Evolutionary conservation across 2,329 filamentous ascomycete genomes (phyloP).

Genomic region (Aspergillus novofumigatus): DNA sequence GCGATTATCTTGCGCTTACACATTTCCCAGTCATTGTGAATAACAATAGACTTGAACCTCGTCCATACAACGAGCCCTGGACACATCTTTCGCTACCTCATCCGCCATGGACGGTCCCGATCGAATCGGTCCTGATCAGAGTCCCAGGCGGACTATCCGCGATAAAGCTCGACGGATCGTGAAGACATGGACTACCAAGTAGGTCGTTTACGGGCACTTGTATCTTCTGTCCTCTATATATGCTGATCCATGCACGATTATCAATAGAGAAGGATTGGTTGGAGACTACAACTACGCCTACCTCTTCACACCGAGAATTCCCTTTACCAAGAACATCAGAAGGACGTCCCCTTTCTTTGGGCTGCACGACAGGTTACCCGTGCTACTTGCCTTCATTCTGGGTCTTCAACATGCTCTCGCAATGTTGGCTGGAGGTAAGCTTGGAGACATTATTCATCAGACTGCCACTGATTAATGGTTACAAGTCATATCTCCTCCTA

Average conservation of each 20-base stretch:
- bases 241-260: neutral
- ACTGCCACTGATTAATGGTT: slow-evolving; percentile 9
- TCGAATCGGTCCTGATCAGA: slow-evolving; percentile 40
- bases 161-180: slow-evolving; percentile 33
- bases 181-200: slow-evolving; percentile 42
- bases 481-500: slow-evolving; percentile 57
- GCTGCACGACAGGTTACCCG: slow-evolving; percentile 63
- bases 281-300: slow-evolving; percentile 88
- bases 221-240: neutral
- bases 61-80: neutral
- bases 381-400: slow-evolving; percentile 61
- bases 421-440: slow-evolving; percentile 54
- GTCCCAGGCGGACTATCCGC: slow-evolving; percentile 33
- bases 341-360: slow-evolving; percentile 66
- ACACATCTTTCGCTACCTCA: neutral
- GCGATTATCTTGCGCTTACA: neutral
- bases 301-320: slow-evolving; percentile 75
- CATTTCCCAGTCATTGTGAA: neutral
- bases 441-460: neutral
- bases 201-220: slow-evolving; percentile 4
- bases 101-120: slow-evolving; percentile 37
- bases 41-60: neutral
- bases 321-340: slow-evolving; percentile 67
- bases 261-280: slow-evolving; percentile 63
- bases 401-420: slow-evolving; percentile 67